Evolutionary conservation across 2,329 filamentous ascomycete genomes (phyloP), one percentile per base, ranked within the genome.

Genomic region (Fusarium siculi): DNA sequence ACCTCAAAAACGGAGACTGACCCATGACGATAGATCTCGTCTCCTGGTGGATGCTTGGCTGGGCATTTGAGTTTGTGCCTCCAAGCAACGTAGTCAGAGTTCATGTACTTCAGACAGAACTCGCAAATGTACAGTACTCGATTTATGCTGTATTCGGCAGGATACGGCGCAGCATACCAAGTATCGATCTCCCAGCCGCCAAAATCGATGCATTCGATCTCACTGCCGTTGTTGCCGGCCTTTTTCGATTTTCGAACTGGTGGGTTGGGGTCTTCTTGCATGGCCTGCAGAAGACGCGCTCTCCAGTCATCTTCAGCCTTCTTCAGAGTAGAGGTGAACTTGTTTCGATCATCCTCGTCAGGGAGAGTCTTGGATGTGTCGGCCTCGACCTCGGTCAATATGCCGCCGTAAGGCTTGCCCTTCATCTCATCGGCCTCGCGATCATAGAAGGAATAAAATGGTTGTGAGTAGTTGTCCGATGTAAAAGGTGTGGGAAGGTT

Each of bases 91-190:
- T 97, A 98, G 81, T 98, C 96, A 23, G 96, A 98, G 82, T 97
- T 97, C 95, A 99, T 98, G 84, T 99, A 99, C 83, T 98, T 99
- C 68, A 99, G 87, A 81, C 96, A 99, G 82, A 98, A 99, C 82
- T 99, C 97, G 87, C 96, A 99, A 72, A 99, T 98, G 83, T 97
- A 98, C n/a, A 99, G 88, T 42, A 97, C 93, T 36, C 94, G 92
- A 80, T 99, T 98, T 73, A 96, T 91, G 81, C 95, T 98, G 85
- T 99, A 99, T 83, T 99, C 96, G 80, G 98, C 96, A 0, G 96
- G 96, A 80, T 99, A 99, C 18, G 96, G 97, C 43, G 96, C 96
- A 36, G 96, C 96, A 83, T 99, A 98, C 95, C 96, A 98, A 7
- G 96, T 99, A 80, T 99, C 96, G 76, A 99, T 99, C 82, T 99